Evolutionary conservation across 2,329 filamentous ascomycete genomes (phyloP).

Genomic region (Chaetomium globosum): DNA sequence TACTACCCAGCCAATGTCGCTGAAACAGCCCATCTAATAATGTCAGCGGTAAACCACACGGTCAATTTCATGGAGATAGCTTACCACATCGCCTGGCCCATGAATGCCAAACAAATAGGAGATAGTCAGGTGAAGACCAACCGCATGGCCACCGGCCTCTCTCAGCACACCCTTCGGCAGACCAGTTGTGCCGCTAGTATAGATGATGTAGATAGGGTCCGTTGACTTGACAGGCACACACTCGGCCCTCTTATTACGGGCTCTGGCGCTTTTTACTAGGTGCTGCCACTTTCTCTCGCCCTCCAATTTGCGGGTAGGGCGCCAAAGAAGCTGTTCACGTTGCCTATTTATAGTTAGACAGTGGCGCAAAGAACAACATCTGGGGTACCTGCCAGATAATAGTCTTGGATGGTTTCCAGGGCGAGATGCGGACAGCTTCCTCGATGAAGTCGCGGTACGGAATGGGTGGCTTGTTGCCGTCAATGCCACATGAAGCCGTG

Average conservation of each 20-base stretch:
- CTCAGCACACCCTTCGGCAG: constrained; percentile 80
- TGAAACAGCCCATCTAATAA: constrained; percentile 44
- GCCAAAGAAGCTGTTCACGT: constrained; percentile 74
- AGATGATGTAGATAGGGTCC: constrained; percentile 87
- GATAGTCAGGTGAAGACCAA: constrained; percentile 80
- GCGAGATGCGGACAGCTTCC: constrained; percentile 68
- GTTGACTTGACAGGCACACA: constrained; percentile 77
- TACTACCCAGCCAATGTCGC: constrained; percentile 90
- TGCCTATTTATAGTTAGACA: constrained; percentile 50
- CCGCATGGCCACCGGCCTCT: constrained; percentile 83
- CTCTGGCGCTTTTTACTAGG: constrained; percentile 69
- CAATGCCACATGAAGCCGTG: constrained; percentile 90
- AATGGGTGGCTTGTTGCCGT: constrained; percentile 77
- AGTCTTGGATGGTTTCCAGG: constrained; percentile 70
- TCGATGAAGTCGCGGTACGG: constrained; percentile 77
- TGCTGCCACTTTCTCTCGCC: constrained; percentile 81
- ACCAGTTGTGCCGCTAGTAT: constrained; percentile 83
- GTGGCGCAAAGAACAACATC: background rate
- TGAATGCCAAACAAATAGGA: constrained; percentile 80
- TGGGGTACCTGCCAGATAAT: constrained; percentile 65
- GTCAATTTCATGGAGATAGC: constrained; percentile 15
- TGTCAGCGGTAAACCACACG: constrained; percentile 10
- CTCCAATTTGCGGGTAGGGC: constrained; percentile 63
- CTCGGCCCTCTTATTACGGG: constrained; percentile 67
- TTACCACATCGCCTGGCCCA: constrained; percentile 74